phyloP scores from a whole-genome alignment of 176 grass and related monocot species.

The Alloteropsis semialata region DNA sequence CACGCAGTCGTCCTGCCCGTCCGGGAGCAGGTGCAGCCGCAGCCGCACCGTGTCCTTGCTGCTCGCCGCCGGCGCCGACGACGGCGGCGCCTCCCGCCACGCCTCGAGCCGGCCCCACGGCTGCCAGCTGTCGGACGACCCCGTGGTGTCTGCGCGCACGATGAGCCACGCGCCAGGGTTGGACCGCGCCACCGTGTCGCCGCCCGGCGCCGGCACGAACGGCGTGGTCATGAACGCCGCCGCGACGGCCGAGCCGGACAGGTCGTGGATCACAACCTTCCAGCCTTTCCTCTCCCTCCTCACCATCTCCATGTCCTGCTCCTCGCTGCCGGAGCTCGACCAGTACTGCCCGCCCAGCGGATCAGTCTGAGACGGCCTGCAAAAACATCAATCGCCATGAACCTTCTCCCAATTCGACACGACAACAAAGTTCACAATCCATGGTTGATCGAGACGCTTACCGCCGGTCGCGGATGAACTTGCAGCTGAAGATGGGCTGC shows the following conservation, averaged over 20 bases:
- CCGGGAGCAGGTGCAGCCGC: constrained; percentile 56
- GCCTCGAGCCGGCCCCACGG: constrained; percentile 91
- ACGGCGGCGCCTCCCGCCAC: constrained; percentile 51
- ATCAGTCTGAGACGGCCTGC: constrained; percentile 58
- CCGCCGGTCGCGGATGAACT: constrained; percentile 73
- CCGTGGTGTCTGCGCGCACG: constrained; percentile 33
- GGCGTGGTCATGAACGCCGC: constrained; percentile 90
- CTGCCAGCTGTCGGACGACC: constrained; percentile 70
- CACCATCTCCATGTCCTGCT: constrained; percentile 33
- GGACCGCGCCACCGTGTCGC: constrained; percentile 71
- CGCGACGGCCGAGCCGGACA: constrained; percentile 79
- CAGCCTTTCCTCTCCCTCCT: constrained; percentile 72
- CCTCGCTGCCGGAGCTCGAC: constrained; percentile 45
- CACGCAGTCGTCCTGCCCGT: constrained; percentile 67
- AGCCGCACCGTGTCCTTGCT: constrained; percentile 40
- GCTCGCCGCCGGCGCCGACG: not conserved
- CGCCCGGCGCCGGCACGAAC: constrained; percentile 78
- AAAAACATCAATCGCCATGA: not conserved
- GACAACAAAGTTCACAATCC: not conserved
- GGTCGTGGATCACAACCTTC: constrained; percentile 87
- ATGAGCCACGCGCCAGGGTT: constrained; percentile 92
- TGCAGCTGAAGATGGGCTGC: constrained; percentile 92
- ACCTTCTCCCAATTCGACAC: not conserved
- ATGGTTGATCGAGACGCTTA: not conserved
- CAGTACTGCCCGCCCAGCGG: constrained; percentile 28